phyloP scores from a whole-genome alignment of 176 grass and related monocot species.

The Rhipidocladum racemiflorum region DNA sequence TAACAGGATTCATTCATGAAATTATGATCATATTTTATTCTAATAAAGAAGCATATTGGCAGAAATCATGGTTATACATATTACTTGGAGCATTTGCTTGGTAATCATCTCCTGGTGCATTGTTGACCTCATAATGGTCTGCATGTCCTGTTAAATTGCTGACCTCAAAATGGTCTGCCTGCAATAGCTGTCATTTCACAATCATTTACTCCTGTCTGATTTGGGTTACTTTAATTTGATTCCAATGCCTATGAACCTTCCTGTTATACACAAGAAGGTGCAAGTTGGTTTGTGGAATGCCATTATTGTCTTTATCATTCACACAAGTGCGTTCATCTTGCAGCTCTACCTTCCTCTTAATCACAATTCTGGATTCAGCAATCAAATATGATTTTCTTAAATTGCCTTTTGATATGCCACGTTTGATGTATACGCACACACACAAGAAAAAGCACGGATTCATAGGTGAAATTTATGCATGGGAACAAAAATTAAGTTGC shows the following conservation, averaged over 20 bases:
- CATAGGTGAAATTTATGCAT: background rate
- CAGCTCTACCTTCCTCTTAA: background rate
- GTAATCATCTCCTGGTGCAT: background rate
- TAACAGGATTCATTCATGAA: background rate
- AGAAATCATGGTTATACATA: background rate
- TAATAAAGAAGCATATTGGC: background rate
- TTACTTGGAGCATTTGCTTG: background rate
- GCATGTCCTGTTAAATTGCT: background rate
- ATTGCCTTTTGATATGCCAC: background rate
- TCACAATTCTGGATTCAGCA: background rate
- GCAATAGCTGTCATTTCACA: background rate
- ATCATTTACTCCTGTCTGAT: background rate
- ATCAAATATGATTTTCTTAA: conserved; percentile 3
- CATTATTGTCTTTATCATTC: conserved; percentile 16
- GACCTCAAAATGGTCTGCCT: background rate
- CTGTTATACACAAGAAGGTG: background rate
- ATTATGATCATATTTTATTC: background rate
- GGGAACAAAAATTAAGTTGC: background rate
- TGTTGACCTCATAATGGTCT: background rate
- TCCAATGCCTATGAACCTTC: background rate
- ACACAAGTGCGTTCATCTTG: background rate
- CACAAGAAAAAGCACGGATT: background rate
- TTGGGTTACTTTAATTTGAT: background rate
- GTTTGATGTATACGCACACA: background rate
- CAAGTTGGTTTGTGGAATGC: background rate